Evolutionary conservation across 352 stramenopile species (phyloP), one percentile per base, ranked within the genome.

Genomic region (Pythium angustatum): DNA sequence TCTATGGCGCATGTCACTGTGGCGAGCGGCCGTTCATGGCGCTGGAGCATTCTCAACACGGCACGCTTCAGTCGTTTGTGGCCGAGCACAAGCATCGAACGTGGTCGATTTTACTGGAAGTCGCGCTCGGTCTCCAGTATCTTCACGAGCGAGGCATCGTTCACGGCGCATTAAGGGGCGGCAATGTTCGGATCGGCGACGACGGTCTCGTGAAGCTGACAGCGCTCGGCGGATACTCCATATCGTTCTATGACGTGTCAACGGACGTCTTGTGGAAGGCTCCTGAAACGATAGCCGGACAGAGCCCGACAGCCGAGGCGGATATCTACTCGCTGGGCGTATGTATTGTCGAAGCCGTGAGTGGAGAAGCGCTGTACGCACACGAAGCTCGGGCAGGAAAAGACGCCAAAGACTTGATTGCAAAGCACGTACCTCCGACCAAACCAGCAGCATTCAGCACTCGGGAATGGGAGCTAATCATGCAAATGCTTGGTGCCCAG

Each of bases 71-170:
- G 11, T 54, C 36, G 14, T 61, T 31, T 33, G 5, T 67, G 22
- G 31, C n/a, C 5, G 15, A 49, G 2, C 41, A 79, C 50, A 66
- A 56, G 33, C 54, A 64, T 62, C 22, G 58, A 5, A 56, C 66
- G 11, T 76, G 68, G 65, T 24, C 41, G 6, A 62, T 68, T 1
- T 71, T 88, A 15, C 74, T 81, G 38, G 52, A 86, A 45, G 64
- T 69, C 1, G 69, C 76, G 10, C 34, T 82, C 12, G 88, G 83
- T 0, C 61, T 97, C 5, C 51, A 67, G 38, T 96, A 92, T 58
- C 67, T 97, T 14, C 88, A 97, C 64, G 59, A 64, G 22, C 56
- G 75, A 33, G 65, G 66, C 24, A 62, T 81, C 17, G 58, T 92
- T 10, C 61, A 62, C 24, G 43, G 34, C 2, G 10, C 22, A 21